Evolutionary conservation across 2,329 filamentous ascomycete genomes (phyloP).

Genomic region (Xylariales sp.): DNA sequence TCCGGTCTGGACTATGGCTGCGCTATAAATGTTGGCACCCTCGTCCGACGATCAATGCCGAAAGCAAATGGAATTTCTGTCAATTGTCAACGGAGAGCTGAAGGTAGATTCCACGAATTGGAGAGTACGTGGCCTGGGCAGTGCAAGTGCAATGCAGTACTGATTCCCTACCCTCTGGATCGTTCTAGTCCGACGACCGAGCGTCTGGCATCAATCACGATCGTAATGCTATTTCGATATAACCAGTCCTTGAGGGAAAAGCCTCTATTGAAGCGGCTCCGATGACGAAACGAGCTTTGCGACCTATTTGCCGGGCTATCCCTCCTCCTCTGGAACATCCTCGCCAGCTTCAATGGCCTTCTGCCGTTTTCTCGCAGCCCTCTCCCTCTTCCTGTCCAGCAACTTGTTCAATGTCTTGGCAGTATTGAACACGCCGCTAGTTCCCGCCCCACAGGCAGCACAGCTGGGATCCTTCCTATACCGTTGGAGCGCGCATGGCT

Average conservation of each 20-base stretch:
- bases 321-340: constrained; percentile 42
- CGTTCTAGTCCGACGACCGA: no score
- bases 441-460: constrained; percentile 78
- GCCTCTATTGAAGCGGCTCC: no score
- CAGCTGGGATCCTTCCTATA: constrained; percentile 86
- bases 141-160: not conserved
- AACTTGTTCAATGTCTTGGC: constrained; percentile 80
- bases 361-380: constrained; percentile 53
- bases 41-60: not conserved
- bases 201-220: no score
- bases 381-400: constrained; percentile 66
- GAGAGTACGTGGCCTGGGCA: not conserved
- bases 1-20: not conserved
- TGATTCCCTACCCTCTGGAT: no score
- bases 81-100: not conserved
- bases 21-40: not conserved
- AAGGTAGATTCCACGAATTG: not conserved
- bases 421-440: constrained; percentile 83
- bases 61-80: not conserved
- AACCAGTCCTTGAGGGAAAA: no score
- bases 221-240: no score
- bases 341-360: constrained; percentile 41
- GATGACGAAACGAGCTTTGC: constrained; percentile 3
- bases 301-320: constrained; percentile 18
- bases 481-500: constrained; percentile 78